These are phyloP conservation scores for Apiotrichum akiyoshidainum DNA, from an alignment of 1,284 basidiomycete species.

Conservation along the genomic window DNA sequence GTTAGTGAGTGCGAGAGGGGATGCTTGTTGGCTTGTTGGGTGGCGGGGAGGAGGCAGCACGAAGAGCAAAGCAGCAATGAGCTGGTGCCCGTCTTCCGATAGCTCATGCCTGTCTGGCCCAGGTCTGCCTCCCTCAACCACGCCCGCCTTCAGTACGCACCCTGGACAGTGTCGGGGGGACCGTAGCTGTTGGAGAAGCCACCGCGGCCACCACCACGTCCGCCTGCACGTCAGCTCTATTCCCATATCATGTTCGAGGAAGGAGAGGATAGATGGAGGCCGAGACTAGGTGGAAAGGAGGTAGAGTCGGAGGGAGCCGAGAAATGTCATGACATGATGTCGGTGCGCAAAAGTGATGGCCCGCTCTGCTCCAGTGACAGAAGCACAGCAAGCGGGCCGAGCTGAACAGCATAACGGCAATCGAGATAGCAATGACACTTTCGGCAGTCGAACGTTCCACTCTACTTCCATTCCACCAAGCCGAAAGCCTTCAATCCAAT, in stretches of 20 bases:
- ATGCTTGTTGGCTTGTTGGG: not conserved
- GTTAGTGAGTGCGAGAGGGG: not conserved
- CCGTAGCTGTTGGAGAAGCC: constrained; percentile 69
- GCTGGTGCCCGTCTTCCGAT: too few species aligned
- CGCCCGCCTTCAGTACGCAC: constrained; percentile 52
- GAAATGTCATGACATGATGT: not conserved
- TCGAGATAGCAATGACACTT: too few species aligned
- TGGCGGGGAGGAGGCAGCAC: too few species aligned
- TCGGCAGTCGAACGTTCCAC: not conserved
- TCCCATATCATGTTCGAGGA: not conserved
- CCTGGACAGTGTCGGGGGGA: constrained; percentile 78
- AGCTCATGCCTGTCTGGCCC: not conserved
- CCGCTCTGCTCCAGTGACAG: not conserved
- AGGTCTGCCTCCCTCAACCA: not conserved
- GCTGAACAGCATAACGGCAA: too few species aligned
- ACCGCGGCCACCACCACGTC: constrained; percentile 41
- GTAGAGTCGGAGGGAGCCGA: not conserved
- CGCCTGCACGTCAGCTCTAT: constrained; percentile 8
- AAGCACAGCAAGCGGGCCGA: not conserved
- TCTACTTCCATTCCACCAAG: not conserved
- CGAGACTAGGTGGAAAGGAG: not conserved
- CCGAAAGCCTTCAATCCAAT: not conserved
- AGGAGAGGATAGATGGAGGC: not conserved
- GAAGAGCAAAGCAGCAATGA: too few species aligned
- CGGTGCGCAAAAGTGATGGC: not conserved